Base-by-base conservation (phyloP, 129 eudicot species). In the Glebionis coronaria region DNA sequence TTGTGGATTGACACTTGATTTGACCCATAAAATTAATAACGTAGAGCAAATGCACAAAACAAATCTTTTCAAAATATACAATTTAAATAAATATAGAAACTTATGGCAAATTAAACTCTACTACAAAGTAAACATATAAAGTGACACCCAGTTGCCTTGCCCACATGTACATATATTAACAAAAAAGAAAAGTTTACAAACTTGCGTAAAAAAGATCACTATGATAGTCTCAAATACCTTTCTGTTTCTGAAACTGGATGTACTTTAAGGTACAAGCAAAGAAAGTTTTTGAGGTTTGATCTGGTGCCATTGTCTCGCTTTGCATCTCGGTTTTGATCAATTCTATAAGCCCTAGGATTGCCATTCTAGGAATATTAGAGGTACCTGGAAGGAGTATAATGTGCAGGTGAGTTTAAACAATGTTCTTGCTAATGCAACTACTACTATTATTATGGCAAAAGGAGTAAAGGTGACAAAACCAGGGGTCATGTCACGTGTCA, bases 181-280 rank as follows among this genome's bases (percentile, higher is more conserved):
- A n/a, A 67, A 49, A 35, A 19, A 56, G 11, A 9, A 45, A 31
- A 35, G 25, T 23, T 0, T n/a, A 49, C 3, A 64, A 27, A 16
- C 31, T 14, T 13, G n/a, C 16, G 10, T 4, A 13, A 20, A 47
- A 23, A 46, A 16, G 3, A n/a, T 88, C 50, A 88, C 61, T 76
- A 84, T 82, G 44, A 93, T 82, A n/a, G 85, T 55, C 54, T 82
- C 85, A 57, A 78, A 93, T 97, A 35, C 95, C 97, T 84, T 93
- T 93, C 70, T 87, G 90, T 79, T 93, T 93, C 83, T 93, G 99
- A 69, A 89, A 93, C 69, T 89, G 90, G 49, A 93, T 89, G 76
- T 93, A 93, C 45, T 95, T 83, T 76, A 84, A 61, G 3, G 99
- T 89, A 76, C 97, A 86, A 63, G 91, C 77, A 70, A 93, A 87